phyloP scores from a whole-genome alignment of 306 rosid genomes.

The Ziziphus jujuba region DNA sequence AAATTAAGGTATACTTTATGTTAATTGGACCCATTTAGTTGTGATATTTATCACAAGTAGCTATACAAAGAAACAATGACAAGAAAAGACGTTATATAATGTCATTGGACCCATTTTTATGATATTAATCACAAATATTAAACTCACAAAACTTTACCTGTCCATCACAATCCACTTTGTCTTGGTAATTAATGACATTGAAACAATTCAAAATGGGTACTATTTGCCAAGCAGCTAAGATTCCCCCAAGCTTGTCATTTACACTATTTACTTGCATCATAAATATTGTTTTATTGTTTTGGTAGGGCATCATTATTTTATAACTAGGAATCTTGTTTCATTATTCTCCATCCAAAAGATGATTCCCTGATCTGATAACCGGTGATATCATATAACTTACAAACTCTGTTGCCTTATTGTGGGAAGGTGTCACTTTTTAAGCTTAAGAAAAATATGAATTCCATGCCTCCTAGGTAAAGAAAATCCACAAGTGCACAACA shows the following conservation, averaged over 20 bases:
- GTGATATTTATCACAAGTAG: background rate
- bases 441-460: background rate
- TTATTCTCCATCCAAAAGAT: background rate
- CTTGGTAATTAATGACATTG: background rate
- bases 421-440: constrained; percentile 3
- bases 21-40: background rate
- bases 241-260: background rate
- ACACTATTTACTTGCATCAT: background rate
- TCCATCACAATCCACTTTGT: background rate
- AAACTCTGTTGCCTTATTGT: background rate
- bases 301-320: background rate
- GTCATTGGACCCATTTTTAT: constrained; percentile 11
- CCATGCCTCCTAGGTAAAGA: background rate
- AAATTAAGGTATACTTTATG: background rate
- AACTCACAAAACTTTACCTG: background rate
- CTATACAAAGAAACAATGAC: constrained; percentile 1
- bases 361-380: background rate
- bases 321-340: background rate
- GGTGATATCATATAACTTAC: too few relatives aligned
- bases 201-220: background rate
- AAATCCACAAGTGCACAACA: background rate
- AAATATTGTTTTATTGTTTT: background rate
- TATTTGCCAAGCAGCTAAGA: too few relatives aligned
- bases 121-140: background rate
- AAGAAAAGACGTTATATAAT: background rate